Percentiles rank a stretch among this genome's conserved stretches.
Evolutionary conservation across 2,329 filamentous ascomycete species (phyloP).

Genomic region (Ascochyta pisi): DNA sequence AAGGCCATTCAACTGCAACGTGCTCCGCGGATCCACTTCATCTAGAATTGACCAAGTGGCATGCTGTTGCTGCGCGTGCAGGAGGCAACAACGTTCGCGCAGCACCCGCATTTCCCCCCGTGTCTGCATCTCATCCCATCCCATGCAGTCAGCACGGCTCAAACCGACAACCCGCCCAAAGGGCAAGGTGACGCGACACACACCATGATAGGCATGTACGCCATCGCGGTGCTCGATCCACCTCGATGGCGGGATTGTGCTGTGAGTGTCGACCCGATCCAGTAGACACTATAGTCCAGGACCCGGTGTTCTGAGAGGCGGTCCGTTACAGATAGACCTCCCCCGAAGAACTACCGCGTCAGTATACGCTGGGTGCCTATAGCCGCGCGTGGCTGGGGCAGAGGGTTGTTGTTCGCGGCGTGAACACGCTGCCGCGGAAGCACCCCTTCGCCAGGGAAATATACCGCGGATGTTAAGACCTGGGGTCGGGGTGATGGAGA

Average conservation of each 20-base stretch:
- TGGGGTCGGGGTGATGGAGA: background rate
- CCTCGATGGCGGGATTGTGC: no score
- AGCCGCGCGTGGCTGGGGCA: background rate
- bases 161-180: no score
- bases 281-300: background rate
- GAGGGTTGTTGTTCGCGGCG: no score
- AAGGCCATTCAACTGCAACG: background rate
- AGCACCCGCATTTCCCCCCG: background rate
- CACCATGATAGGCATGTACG: no score
- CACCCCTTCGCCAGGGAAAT: background rate
- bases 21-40: background rate
- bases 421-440: no score
- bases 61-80: background rate
- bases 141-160: background rate
- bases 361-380: background rate
- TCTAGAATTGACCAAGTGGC: background rate
- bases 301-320: background rate
- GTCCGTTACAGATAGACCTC: background rate
- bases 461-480: slow-evolving; percentile 1
- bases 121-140: background rate
- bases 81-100: background rate
- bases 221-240: background rate
- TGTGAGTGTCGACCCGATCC: no score
- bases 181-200: no score
- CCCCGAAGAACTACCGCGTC: background rate